These are phyloP conservation scores for Chaetomium globosum DNA, from an alignment of 2,329 filamentous ascomycete species.

Conservation along the genomic window DNA sequence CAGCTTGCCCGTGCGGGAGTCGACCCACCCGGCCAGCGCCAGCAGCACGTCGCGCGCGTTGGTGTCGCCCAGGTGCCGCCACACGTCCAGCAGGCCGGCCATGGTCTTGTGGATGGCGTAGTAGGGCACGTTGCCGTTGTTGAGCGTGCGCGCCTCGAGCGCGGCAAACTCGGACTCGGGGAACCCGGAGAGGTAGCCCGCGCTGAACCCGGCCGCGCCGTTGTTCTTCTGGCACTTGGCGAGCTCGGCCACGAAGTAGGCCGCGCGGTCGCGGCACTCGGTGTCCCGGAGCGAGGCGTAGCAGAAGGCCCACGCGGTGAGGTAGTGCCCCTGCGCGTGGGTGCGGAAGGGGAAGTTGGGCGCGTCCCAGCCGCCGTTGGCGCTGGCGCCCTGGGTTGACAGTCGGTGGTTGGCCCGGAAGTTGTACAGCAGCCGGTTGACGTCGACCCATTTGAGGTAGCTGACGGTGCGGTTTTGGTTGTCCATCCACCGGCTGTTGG, in stretches of 20 bases:
- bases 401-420: slow-evolving; percentile 52
- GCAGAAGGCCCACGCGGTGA: slow-evolving; percentile 50
- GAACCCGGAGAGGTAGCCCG: slow-evolving; percentile 55
- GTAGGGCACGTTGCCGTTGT: slow-evolving; percentile 56
- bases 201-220: slow-evolving; percentile 46
- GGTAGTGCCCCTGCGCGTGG: slow-evolving; percentile 55
- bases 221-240: slow-evolving; percentile 57
- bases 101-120: slow-evolving; percentile 59
- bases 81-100: slow-evolving; percentile 55
- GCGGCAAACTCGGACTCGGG: slow-evolving; percentile 54
- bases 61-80: slow-evolving; percentile 48
- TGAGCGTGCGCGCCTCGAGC: slow-evolving; percentile 49
- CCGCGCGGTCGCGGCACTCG: slow-evolving; percentile 50
- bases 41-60: slow-evolving; percentile 50
- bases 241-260: slow-evolving; percentile 50
- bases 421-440: slow-evolving; percentile 52
- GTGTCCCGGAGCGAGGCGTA: slow-evolving; percentile 42
- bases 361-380: slow-evolving; percentile 57
- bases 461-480: slow-evolving; percentile 52
- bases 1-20: slow-evolving; percentile 49
- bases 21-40: slow-evolving; percentile 52
- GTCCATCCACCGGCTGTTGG: slow-evolving; percentile 43
- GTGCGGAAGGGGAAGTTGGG: slow-evolving; percentile 57
- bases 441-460: slow-evolving; percentile 51
- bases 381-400: slow-evolving; percentile 49